These are phyloP conservation scores for Talaromyces sp. DNA, from an alignment of 2,329 filamentous ascomycete genomes.

Conservation along the genomic window DNA sequence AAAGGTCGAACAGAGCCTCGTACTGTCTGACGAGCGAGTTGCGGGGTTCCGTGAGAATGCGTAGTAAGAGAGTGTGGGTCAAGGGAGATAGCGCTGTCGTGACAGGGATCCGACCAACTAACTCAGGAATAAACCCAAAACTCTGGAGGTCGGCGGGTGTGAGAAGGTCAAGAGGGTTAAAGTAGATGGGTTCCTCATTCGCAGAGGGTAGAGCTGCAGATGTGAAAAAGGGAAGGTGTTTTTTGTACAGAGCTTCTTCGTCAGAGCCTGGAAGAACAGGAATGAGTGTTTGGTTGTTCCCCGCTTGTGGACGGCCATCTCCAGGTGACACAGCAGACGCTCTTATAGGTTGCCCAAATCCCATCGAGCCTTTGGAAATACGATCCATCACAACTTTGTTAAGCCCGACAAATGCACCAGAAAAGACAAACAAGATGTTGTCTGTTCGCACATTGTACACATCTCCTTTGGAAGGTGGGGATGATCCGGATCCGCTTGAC, in stretches of 20 bases:
- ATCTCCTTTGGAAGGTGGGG: constrained; percentile 48
- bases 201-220: constrained; percentile 46
- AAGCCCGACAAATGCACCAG: constrained; percentile 87
- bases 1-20: constrained; percentile 77
- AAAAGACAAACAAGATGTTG: constrained; percentile 96
- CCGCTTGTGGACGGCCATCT: constrained; percentile 16
- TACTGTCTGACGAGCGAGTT: constrained; percentile 88
- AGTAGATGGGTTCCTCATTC: constrained; percentile 41
- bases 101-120: constrained; percentile 93
- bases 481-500: constrained; percentile 19
- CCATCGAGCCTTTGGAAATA: constrained; percentile 81
- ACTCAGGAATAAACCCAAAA: constrained; percentile 88
- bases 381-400: constrained; percentile 82
- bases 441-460: constrained; percentile 77
- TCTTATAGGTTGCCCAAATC: constrained; percentile 81
- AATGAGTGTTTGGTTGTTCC: constrained; percentile 33
- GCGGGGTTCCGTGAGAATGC: constrained; percentile 86
- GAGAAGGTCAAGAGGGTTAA: constrained; percentile 63
- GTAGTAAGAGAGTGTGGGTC: constrained; percentile 61
- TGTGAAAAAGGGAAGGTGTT: constrained; percentile 54
- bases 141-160: constrained; percentile 71
- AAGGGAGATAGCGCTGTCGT: constrained; percentile 79
- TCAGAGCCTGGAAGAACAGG: constrained; percentile 59
- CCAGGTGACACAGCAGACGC: constrained; percentile 30
- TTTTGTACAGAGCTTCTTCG: constrained; percentile 54